phyloP scores from a whole-genome alignment of 768 basidiomycete species.

The Kwoniella bestiolae region DNA sequence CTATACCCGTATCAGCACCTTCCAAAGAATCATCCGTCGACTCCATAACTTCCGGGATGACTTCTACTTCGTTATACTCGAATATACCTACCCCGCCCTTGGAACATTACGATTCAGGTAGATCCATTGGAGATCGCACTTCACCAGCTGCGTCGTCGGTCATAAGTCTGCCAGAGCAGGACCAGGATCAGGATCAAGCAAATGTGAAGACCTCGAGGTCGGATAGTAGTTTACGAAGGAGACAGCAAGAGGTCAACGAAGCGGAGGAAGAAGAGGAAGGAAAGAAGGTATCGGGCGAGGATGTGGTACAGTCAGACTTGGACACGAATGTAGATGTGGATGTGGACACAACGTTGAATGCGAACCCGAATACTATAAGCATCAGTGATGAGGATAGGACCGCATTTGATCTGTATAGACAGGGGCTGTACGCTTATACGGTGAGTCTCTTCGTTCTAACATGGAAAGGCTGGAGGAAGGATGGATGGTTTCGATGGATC shows the following conservation, averaged over 20 bases:
- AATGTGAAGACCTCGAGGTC: slow-evolving; percentile 9
- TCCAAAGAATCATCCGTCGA: slow-evolving; percentile 1
- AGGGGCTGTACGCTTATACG: slow-evolving; percentile 31
- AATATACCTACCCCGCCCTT: slow-evolving; percentile 10
- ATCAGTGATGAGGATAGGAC: neutral
- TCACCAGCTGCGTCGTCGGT: slow-evolving; percentile 20
- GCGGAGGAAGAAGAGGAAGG: slow-evolving; percentile 22
- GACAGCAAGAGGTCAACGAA: slow-evolving; percentile 1
- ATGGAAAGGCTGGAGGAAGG: neutral
- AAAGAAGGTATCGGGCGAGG: slow-evolving; percentile 6
- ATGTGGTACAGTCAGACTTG: neutral
- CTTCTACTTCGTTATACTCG: slow-evolving; percentile 3
- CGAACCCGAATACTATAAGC: neutral
- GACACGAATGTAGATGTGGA: neutral
- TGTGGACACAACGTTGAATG: too few relatives aligned
- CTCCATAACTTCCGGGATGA: neutral
- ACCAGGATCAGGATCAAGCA: neutral
- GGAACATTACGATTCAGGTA: slow-evolving; percentile 2
- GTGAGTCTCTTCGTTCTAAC: too few relatives aligned
- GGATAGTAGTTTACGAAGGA: slow-evolving; percentile 6
- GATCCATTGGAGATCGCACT: neutral
- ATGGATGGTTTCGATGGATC: too few relatives aligned
- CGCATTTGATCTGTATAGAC: slow-evolving; percentile 12
- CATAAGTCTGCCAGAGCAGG: slow-evolving; percentile 18
- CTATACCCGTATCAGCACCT: neutral